Evolutionary conservation across 2,329 filamentous ascomycete genomes (phyloP).

Genomic region (Sordariomycetes sp.): DNA sequence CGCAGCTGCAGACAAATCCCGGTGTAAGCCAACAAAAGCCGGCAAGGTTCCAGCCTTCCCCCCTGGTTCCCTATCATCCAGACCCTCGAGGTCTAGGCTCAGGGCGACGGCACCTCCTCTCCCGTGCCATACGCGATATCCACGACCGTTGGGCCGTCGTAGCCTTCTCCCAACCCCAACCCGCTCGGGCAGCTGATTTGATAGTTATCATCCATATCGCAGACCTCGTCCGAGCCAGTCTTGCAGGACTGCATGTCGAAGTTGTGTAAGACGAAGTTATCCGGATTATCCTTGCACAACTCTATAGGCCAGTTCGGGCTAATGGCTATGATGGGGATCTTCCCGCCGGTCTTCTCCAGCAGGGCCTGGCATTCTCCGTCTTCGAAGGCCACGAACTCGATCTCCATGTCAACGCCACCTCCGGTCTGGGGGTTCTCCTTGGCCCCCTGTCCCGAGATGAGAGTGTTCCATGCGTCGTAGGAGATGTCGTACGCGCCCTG

Average conservation of each 20-base stretch:
- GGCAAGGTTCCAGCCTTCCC: too few relatives aligned
- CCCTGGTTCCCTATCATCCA: too few relatives aligned
- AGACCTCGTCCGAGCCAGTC: not conserved
- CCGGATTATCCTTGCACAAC: constrained; percentile 25
- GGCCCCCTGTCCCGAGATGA: constrained; percentile 35
- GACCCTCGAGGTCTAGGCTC: too few relatives aligned
- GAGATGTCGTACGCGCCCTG: constrained; percentile 35
- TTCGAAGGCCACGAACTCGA: constrained; percentile 24
- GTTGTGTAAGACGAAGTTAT: not conserved
- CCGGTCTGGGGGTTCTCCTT: constrained; percentile 31
- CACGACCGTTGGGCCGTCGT: not conserved
- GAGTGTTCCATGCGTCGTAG: constrained; percentile 43
- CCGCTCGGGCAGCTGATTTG: not conserved
- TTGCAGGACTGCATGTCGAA: not conserved
- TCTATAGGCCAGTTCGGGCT: constrained; percentile 40
- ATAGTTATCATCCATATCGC: not conserved
- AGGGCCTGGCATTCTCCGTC: constrained; percentile 34
- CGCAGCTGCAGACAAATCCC: too few relatives aligned
- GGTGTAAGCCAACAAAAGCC: too few relatives aligned
- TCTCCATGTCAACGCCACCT: constrained; percentile 36
- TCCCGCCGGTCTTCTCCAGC: constrained; percentile 26
- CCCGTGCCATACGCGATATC: not conserved
- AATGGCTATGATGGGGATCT: constrained; percentile 34
- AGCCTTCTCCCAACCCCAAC: not conserved
- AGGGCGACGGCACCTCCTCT: too few relatives aligned